phyloP scores from a whole-genome alignment of 768 basidiomycete species.

The Rickenella mellea region DNA sequence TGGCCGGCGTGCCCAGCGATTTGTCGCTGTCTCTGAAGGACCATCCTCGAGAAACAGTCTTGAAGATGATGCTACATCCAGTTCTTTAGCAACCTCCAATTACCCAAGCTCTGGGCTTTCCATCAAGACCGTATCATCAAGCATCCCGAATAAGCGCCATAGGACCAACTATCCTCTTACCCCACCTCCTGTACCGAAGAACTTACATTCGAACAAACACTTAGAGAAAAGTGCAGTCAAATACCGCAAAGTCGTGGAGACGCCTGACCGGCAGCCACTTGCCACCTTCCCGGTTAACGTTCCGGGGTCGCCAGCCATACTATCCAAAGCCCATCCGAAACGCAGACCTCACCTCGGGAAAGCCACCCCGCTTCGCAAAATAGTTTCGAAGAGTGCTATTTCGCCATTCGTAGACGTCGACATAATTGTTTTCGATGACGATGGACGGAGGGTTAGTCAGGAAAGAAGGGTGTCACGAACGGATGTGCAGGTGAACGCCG shows the following conservation, averaged over 20 bases:
- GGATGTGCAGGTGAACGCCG: slow-evolving; percentile 26
- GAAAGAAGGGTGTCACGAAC: slow-evolving; percentile 51
- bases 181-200: background rate
- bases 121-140: slow-evolving; percentile 5
- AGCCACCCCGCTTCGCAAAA: slow-evolving; percentile 13
- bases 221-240: too few species aligned
- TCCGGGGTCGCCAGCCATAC: slow-evolving; percentile 27
- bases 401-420: slow-evolving; percentile 52
- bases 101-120: slow-evolving; percentile 3
- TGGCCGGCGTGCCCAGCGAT: slow-evolving; percentile 20
- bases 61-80: slow-evolving; percentile 17
- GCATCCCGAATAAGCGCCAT: slow-evolving; percentile 6
- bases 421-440: slow-evolving; percentile 55
- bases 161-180: background rate
- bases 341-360: slow-evolving; percentile 10
- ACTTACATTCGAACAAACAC: background rate
- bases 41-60: background rate
- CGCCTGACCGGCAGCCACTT: slow-evolving; percentile 28
- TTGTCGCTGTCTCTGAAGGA: slow-evolving; percentile 18
- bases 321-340: slow-evolving; percentile 16
- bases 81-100: slow-evolving; percentile 17
- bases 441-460: slow-evolving; percentile 46
- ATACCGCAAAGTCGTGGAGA: slow-evolving; percentile 2
- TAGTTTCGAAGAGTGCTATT: slow-evolving; percentile 26
- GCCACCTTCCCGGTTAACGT: slow-evolving; percentile 27